phyloP scores from a whole-genome alignment of 1,139 yeast genomes.

The Geotrichum australiense region DNA sequence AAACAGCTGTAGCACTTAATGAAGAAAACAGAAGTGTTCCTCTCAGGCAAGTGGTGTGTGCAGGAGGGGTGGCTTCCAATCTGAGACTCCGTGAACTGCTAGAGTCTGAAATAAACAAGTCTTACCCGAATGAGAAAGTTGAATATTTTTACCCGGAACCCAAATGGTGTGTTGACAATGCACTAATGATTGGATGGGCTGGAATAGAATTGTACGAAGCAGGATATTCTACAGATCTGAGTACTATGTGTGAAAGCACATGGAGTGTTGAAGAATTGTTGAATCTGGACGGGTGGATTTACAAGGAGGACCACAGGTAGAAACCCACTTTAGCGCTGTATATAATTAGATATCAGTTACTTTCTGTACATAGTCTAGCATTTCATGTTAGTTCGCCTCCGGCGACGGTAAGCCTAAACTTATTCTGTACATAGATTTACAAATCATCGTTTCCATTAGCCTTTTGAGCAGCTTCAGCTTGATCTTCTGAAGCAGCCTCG shows the following conservation, averaged over 20 bases:
- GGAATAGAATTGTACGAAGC: slow-evolving; percentile 78
- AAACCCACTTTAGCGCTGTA: too few relatives aligned
- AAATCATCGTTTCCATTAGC: slow-evolving; percentile 24
- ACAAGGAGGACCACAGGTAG: too few relatives aligned
- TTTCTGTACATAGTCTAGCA: too few relatives aligned
- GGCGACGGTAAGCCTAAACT: too few relatives aligned
- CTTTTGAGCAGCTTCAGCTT: slow-evolving; percentile 14
- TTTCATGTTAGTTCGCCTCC: too few relatives aligned
- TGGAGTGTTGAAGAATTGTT: slow-evolving; percentile 52
- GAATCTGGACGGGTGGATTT: slow-evolving; percentile 18
- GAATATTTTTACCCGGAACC: slow-evolving; percentile 60
- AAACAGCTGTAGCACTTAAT: slow-evolving; percentile 48
- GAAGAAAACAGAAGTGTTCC: slow-evolving; percentile 9
- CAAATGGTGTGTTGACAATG: slow-evolving; percentile 84
- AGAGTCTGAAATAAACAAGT: slow-evolving; percentile 19
- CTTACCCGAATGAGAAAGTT: slow-evolving; percentile 14
- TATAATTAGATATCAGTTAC: too few relatives aligned
- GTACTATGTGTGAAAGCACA: slow-evolving; percentile 54
- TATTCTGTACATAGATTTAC: slow-evolving; percentile 1
- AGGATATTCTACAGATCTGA: slow-evolving; percentile 44
- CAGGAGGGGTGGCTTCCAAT: slow-evolving; percentile 95
- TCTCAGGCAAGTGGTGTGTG: slow-evolving; percentile 59
- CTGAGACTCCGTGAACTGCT: slow-evolving; percentile 48
- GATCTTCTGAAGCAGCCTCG: slow-evolving; percentile 15
- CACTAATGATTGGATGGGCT: slow-evolving; percentile 96